Conservation (phyloP, 2,329 filamentous ascomycete species). For the Trichophyton benhamiae region DNA sequence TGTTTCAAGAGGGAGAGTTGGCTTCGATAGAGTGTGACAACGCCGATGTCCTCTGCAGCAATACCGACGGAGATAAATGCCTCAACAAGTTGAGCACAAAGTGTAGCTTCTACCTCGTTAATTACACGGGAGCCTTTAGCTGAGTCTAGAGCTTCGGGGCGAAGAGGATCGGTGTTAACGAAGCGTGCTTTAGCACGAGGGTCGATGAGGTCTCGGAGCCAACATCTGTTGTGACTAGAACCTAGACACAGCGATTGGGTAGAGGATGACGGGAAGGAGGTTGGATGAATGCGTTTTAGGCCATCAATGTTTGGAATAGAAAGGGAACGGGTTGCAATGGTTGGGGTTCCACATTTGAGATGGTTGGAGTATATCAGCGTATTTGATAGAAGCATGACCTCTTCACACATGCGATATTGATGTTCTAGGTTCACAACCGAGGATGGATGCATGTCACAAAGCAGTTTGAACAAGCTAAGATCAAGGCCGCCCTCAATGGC, state of each 20-base stretch:
- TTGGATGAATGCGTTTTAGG: conserved; percentile 46
- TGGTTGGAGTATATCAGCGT: conserved; percentile 83
- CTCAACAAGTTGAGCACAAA: conserved; percentile 70
- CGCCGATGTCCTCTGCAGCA: conserved; percentile 63
- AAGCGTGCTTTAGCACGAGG: conserved; percentile 67
- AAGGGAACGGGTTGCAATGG: conserved; percentile 58
- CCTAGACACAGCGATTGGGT: conserved; percentile 43
- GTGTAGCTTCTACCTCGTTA: conserved; percentile 67
- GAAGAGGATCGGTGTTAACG: conserved; percentile 73
- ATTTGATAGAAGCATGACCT: conserved; percentile 91
- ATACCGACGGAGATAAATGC: conserved; percentile 65
- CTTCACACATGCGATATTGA: conserved; percentile 96
- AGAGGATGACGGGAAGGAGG: conserved; percentile 11
- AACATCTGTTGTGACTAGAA: conserved; percentile 47
- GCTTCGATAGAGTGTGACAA: conserved; percentile 93
- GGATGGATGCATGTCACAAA: conserved; percentile 76
- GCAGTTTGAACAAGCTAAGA: conserved; percentile 81
- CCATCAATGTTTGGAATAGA: conserved; percentile 53
- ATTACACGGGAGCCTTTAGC: conserved; percentile 70
- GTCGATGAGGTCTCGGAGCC: conserved; percentile 60
- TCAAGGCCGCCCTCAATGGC: conserved; percentile 78
- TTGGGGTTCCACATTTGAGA: conserved; percentile 74
- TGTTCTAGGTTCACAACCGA: conserved; percentile 87
- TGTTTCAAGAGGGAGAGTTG: conserved; percentile 76
- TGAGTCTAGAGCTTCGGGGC: conserved; percentile 50